Conservation (phyloP, 805 yeast species). For the Ogataea sp. region DNA sequence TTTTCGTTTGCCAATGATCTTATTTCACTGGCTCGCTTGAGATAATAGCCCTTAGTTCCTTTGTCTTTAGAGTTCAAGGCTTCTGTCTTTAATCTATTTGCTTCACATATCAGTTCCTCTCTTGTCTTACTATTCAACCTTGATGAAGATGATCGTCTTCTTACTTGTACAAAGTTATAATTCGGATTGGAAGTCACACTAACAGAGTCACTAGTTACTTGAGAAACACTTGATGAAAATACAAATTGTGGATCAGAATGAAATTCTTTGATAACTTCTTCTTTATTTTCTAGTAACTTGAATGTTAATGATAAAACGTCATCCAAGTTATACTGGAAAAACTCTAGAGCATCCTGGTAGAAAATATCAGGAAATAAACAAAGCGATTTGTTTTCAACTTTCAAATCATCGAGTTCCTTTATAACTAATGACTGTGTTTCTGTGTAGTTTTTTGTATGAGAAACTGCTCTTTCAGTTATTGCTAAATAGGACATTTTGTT, state of each 20-base stretch:
- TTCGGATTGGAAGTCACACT: no score
- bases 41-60: slow-evolving; percentile 5
- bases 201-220: no score
- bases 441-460: no score
- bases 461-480: neutral
- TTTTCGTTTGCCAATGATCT: slow-evolving; percentile 9
- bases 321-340: slow-evolving; percentile 35
- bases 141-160: neutral
- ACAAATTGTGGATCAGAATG: no score
- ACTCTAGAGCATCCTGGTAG: slow-evolving; percentile 28
- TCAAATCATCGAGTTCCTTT: slow-evolving; percentile 25
- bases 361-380: slow-evolving; percentile 30
- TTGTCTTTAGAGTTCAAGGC: slow-evolving; percentile 3
- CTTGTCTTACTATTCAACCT: neutral
- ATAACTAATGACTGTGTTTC: slow-evolving; percentile 6
- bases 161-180: no score
- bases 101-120: slow-evolving; percentile 3
- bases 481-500: no score
- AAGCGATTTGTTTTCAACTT: slow-evolving; percentile 27
- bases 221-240: no score
- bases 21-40: slow-evolving; percentile 3
- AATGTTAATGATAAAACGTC: slow-evolving; percentile 29
- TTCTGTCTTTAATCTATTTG: slow-evolving; percentile 3
- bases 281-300: slow-evolving; percentile 23
- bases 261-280: neutral